Evolutionary conservation across 108 stramenopile species (phyloP).

Genomic region (Conticribra guillardii): DNA sequence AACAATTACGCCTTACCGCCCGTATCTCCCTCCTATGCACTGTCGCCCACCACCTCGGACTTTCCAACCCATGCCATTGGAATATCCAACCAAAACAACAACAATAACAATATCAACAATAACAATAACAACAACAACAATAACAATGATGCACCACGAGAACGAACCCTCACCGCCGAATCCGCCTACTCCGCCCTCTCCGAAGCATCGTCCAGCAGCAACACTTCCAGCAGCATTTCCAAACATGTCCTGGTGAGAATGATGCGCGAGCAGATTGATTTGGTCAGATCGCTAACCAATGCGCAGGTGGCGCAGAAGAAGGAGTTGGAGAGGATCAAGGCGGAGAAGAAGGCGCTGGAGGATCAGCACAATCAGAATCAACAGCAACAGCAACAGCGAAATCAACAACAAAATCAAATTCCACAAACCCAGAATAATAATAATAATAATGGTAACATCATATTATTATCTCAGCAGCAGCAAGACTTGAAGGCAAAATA

Average conservation of each 20-base stretch:
- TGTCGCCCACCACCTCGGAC: background rate
- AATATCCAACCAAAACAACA: too few relatives aligned
- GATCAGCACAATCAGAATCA: conserved; percentile 4
- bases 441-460: too few relatives aligned
- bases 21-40: background rate
- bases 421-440: too few relatives aligned
- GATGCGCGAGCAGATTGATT: conserved; percentile 45
- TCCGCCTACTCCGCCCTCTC: background rate
- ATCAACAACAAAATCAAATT: conserved; percentile 1
- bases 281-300: conserved; percentile 45
- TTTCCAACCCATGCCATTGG: background rate
- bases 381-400: background rate
- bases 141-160: too few relatives aligned
- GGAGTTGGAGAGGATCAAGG: conserved; percentile 42
- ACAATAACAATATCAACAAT: too few relatives aligned
- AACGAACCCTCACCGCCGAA: too few relatives aligned
- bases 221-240: conserved; percentile 7
- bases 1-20: background rate
- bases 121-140: too few relatives aligned
- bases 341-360: conserved; percentile 40
- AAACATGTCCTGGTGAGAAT: conserved; percentile 38
- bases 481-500: background rate
- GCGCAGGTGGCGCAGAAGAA: conserved; percentile 46
- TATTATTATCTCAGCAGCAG: too few relatives aligned
- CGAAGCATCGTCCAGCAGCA: too few relatives aligned